Evolutionary conservation across 1,284 basidiomycete genomes (phyloP), one percentile per base, ranked within the genome.

Genomic region (Sparassis latifolia): DNA sequence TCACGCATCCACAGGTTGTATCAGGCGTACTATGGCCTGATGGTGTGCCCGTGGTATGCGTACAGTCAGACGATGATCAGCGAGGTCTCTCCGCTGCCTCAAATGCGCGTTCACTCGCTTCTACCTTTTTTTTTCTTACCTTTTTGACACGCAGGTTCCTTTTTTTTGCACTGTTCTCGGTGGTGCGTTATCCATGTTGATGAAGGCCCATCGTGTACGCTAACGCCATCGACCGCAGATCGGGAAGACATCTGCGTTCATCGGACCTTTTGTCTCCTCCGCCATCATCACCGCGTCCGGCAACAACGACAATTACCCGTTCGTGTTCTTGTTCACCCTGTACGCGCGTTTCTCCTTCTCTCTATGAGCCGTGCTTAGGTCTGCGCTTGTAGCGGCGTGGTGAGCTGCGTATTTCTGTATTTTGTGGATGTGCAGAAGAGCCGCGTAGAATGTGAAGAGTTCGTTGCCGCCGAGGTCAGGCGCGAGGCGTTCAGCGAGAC

Each of bases 41-140:
- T 87, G 74, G 85, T 90, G 4, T 89, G 89, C 58, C 88, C 88
- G 1, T 91, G 87, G 87, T 91, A 90, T 65, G 86, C 89, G 33
- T 86, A 88, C 59, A 82, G 83, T 62, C 86, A 90, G 67, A 90
- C 88, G 0, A 87, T 90, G 86, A 89, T 91, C 51, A 86, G 82
- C 60, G 87, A 91, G 59, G 87, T 91, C 5, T 85, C 85, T 10
- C 89, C 89, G 9, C 68, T 82, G 37, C 76, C 82, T 10, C 84
- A 85, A 64, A 86, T 85, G 84, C 82, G 64, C 46, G 72, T 59
- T n/a, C 41, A 0, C 10, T 4, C n/a, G 2, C 7, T 2, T 55
- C 37, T 51, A 58, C 47, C 47, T 54, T 35, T 52, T 47, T 45
- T 41, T 37, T 3, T 44, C 20, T 10, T 39, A 28, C 33, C 31